Percentiles rank a stretch among this genome's conserved stretches.
Conservation (phyloP, 192 early-diverging fungal species). For the Coemansia sp. region DNA sequence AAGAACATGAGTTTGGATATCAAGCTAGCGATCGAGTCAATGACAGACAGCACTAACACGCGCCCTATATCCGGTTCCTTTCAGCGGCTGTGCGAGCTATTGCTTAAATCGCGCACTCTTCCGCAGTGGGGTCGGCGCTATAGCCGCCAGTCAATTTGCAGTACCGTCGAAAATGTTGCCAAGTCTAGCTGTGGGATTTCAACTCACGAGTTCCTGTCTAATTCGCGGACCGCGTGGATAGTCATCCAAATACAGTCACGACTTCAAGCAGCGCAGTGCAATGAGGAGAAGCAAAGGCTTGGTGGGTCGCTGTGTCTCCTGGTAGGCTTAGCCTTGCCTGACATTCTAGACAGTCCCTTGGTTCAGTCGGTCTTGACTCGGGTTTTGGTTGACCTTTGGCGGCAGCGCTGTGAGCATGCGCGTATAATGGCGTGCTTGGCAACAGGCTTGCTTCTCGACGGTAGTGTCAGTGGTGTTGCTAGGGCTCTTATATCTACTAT, state of each 20-base stretch:
- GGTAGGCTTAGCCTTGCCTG: constrained; percentile 1
- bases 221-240: constrained; percentile 35
- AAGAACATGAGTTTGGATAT: constrained; percentile 10
- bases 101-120: not conserved
- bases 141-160: constrained; percentile 1
- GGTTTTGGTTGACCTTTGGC: constrained; percentile 28
- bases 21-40: not conserved
- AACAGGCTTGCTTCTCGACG: constrained; percentile 20
- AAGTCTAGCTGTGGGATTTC: not conserved
- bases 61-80: constrained; percentile 11
- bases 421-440: constrained; percentile 20
- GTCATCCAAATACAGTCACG: constrained; percentile 28
- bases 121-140: constrained; percentile 50
- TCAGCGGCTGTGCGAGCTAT: not conserved
- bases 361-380: constrained; percentile 26
- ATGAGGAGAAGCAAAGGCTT: constrained; percentile 31
- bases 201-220: constrained; percentile 16
- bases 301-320: constrained; percentile 29
- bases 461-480: not conserved
- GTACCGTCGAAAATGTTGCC: constrained; percentile 11
- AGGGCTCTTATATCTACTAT: not conserved
- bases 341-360: constrained; percentile 33
- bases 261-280: constrained; percentile 15
- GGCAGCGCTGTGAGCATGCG: constrained; percentile 11
- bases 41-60: not conserved